Evolutionary conservation across 495 filamentous ascomycete species (phyloP).

Genomic region (Cudoniella acicularis): DNA sequence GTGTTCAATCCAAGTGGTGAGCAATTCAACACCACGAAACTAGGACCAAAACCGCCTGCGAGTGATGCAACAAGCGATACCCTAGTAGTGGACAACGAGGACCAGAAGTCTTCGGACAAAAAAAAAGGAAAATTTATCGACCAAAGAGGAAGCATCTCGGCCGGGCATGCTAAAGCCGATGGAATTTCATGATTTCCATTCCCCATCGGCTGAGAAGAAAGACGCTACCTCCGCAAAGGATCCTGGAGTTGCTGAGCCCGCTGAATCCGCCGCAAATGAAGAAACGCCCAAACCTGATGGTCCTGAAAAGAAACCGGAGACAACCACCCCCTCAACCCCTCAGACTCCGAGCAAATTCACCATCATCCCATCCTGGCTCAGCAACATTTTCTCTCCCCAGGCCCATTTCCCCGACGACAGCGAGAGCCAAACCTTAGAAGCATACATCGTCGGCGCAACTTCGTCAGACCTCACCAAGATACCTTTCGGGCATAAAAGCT

Average conservation of each 20-base stretch:
- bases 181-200: too few species aligned
- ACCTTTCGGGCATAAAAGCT: neutral
- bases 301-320: neutral
- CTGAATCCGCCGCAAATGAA: too few species aligned
- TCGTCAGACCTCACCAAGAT: neutral
- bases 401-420: neutral
- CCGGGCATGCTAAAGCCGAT: too few species aligned
- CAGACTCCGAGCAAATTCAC: neutral
- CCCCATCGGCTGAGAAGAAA: too few species aligned
- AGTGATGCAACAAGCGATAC: neutral
- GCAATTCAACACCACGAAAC: neutral
- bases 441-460: neutral
- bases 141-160: too few species aligned
- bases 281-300: too few species aligned
- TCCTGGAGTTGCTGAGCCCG: too few species aligned
- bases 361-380: neutral
- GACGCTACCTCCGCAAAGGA: too few species aligned
- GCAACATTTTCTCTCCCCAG: neutral
- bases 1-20: neutral
- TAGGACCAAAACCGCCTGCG: neutral
- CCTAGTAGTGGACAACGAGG: neutral
- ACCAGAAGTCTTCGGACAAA: neutral
- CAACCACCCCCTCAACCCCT: neutral
- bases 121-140: too few species aligned
- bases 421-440: neutral